These are phyloP conservation scores for Panicum miliaceum DNA, from an alignment of 176 grass and related monocot species.

Conservation along the genomic window DNA sequence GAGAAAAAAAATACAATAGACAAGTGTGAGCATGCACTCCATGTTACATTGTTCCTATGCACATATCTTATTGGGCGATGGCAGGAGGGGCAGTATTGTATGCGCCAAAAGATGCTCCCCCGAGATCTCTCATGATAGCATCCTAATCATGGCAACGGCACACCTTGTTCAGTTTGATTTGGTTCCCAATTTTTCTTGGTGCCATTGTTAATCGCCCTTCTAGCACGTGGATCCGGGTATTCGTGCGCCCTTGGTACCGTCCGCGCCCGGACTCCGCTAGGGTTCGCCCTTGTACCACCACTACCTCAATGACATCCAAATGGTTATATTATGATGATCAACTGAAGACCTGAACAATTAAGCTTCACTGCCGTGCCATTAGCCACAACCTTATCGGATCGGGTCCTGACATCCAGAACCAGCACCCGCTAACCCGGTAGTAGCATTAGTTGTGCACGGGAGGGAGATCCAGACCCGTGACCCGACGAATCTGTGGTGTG, in stretches of 20 bases:
- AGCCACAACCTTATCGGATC: no score
- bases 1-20: slow-evolving; percentile 22
- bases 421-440: not conserved
- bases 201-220: not conserved
- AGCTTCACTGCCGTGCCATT: no score
- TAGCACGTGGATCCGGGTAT: not conserved
- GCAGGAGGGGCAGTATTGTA: slow-evolving; percentile 22
- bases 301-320: not conserved
- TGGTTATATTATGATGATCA: no score
- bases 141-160: slow-evolving; percentile 57
- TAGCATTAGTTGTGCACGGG: not conserved
- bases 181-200: not conserved
- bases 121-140: slow-evolving; percentile 57
- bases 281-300: not conserved
- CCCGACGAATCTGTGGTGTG: not conserved
- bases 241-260: rapidly evolving
- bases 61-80: slow-evolving; percentile 39
- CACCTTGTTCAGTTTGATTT: not conserved
- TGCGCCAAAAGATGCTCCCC: slow-evolving; percentile 51
- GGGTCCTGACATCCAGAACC: no score
- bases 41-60: slow-evolving; percentile 59
- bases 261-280: not conserved
- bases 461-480: not conserved
- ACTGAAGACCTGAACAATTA: no score
- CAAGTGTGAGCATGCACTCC: slow-evolving; percentile 35